Evolutionary conservation across 2,329 filamentous ascomycete genomes (phyloP), one percentile per base, ranked within the genome.

Genomic region (Ceratocystis cacaofunesta): DNA sequence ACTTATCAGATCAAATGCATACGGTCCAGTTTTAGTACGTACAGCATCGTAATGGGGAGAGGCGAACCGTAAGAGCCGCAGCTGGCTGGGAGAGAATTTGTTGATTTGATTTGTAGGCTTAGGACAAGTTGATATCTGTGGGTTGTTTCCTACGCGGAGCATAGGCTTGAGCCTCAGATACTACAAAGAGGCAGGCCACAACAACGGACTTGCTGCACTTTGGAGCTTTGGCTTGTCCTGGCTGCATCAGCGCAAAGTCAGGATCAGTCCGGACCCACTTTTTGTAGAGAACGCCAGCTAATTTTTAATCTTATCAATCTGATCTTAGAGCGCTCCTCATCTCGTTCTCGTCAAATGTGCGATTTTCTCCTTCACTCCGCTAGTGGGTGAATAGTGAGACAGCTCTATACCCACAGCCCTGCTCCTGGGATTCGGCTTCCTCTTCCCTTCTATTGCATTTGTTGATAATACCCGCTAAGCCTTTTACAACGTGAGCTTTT

Each of bases 291-390:
- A 44, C 41, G 50, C 43, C 19, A 41, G 22, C 60, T 22, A 58
- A 28, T 10, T 48, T 30, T 50, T 66, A 74, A 78, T 78, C 77
- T 78, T 77, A 78, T 78, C 76, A 78, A 78, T 78, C 76, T 71
- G 72, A 77, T 76, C 73, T 73, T 57, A 36, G 2, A 36, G 12
- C 60, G 60, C 22, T 48, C 44, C 43, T 50, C 22, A 50, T 41
- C 64, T 62, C 55, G 22, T 57, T 64, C 58, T 52, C 68, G 66
- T 66, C 55, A 10, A 5, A 19, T 55, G 28, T 62, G 19, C 10
- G 3, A 61, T 43, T 50, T 22, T 65, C 22, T 58, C 32, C 44
- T 60, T 22, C 44, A 46, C 55, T 57, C 28, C 36, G 57, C 62
- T 19, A 41, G 36, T 41, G 12, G 36, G 10, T 41, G 10, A 41